Percentiles rank a stretch among this genome's conserved stretches.
These are phyloP conservation scores for Colletotrichum chlorophyti DNA, from an alignment of 2,329 filamentous ascomycete genomes.

Conservation along the genomic window DNA sequence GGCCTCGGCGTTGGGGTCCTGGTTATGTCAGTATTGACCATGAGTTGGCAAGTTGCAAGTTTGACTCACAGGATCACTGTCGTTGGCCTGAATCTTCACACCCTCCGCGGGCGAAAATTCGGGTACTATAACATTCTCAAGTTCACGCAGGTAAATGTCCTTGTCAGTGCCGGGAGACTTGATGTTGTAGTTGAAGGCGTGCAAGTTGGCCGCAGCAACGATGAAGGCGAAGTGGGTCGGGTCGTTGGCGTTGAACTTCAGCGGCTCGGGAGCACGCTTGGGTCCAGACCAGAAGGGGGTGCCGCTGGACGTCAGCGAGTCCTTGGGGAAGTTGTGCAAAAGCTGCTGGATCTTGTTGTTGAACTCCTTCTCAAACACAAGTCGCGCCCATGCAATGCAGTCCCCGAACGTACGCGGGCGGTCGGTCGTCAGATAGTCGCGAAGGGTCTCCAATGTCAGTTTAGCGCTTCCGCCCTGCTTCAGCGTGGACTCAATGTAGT, in stretches of 20 bases:
- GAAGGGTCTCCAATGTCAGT: constrained; percentile 87
- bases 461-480: constrained; percentile 97
- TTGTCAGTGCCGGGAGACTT: constrained; percentile 78
- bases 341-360: constrained; percentile 96
- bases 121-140: constrained; percentile 93
- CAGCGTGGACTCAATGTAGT: constrained; percentile 85
- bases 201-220: constrained; percentile 86
- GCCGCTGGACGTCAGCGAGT: constrained; percentile 85
- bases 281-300: constrained; percentile 98
- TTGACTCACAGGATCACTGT: constrained; percentile 79
- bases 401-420: constrained; percentile 94
- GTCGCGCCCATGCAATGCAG: constrained; percentile 93
- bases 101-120: constrained; percentile 90
- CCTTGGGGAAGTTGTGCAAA: constrained; percentile 96
- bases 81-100: constrained; percentile 96
- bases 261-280: constrained; percentile 90
- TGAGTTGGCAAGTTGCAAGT: not conserved
- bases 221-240: constrained; percentile 88
- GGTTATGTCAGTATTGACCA: constrained; percentile 31
- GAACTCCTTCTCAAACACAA: constrained; percentile 95
- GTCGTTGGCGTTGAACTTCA: constrained; percentile 88
- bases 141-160: constrained; percentile 76
- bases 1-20: constrained; percentile 80
- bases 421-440: constrained; percentile 88
- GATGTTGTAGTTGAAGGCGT: constrained; percentile 98